Conservation (phyloP, 2,329 filamentous ascomycete genomes). For the Colletotrichum plurivorum region DNA sequence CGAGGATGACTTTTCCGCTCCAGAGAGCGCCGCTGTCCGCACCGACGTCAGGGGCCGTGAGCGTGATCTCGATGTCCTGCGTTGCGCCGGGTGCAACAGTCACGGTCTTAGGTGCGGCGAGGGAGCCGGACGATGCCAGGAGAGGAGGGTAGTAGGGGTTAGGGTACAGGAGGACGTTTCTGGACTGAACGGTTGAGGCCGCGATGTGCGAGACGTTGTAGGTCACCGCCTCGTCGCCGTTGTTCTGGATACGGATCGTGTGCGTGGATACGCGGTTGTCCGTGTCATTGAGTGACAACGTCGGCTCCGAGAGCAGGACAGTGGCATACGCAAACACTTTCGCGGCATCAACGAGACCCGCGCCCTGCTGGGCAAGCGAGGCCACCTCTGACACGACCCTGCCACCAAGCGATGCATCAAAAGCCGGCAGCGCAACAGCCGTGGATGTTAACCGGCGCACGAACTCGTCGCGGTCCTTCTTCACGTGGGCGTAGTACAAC, state of each 20-base stretch:
- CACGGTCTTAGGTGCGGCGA: slow-evolving; percentile 24
- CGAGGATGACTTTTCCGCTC: slow-evolving; percentile 43
- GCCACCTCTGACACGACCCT: slow-evolving; percentile 23
- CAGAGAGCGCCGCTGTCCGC: slow-evolving; percentile 42
- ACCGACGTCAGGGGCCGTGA: slow-evolving; percentile 25
- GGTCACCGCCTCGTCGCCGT: slow-evolving; percentile 21
- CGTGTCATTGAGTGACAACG: slow-evolving; percentile 41
- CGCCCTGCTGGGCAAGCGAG: slow-evolving; percentile 42
- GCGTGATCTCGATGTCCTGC: slow-evolving; percentile 24
- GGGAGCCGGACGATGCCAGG: slow-evolving; percentile 15
- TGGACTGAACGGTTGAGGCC: slow-evolving; percentile 25
- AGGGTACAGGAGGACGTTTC: slow-evolving; percentile 35
- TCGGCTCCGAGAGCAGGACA: slow-evolving; percentile 36
- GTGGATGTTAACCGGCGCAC: slow-evolving; percentile 36
- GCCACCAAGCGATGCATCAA: slow-evolving; percentile 1
- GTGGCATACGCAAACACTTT: slow-evolving; percentile 38
- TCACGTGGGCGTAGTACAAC: slow-evolving; percentile 39
- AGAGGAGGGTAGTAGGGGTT: slow-evolving; percentile 39
- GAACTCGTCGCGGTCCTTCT: slow-evolving; percentile 39
- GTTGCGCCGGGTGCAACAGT: slow-evolving; percentile 12
- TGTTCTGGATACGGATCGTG: slow-evolving; percentile 40
- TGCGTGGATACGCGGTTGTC: slow-evolving; percentile 40
- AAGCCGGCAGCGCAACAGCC: slow-evolving; percentile 36
- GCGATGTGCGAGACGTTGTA: slow-evolving; percentile 40
- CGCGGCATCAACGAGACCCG: slow-evolving; percentile 41